A percentile compares a stretch with the other conserved stretches of the same genome.
Evolutionary conservation across 495 filamentous ascomycete species (phyloP).

Genomic region (Patellaria atrata): DNA sequence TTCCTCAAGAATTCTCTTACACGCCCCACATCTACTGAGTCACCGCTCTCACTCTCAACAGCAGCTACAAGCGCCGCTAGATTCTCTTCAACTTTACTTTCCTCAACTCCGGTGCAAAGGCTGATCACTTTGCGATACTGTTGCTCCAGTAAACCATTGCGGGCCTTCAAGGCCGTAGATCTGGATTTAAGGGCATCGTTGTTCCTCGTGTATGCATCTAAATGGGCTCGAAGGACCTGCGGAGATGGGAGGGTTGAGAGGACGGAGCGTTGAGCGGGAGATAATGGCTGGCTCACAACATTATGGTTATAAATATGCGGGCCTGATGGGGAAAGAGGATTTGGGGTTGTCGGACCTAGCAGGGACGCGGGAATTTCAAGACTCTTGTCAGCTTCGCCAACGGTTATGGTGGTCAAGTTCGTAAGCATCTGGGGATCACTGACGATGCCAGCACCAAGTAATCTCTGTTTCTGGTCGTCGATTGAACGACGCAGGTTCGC

Average conservation of each 20-base stretch:
- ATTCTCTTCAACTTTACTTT: constrained; percentile 48
- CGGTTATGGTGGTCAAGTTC: too few relatives aligned
- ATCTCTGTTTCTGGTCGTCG: constrained; percentile 29
- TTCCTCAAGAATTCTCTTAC: constrained; percentile 60
- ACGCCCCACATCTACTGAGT: constrained; percentile 48
- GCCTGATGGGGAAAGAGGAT: neutral
- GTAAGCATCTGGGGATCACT: constrained; percentile 12
- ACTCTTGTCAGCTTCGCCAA: neutral
- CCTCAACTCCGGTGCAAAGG: constrained; percentile 51
- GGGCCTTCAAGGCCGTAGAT: constrained; percentile 39
- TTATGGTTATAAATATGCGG: neutral
- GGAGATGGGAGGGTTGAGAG: constrained; percentile 22
- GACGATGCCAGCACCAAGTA: constrained; percentile 23
- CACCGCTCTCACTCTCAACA: constrained; percentile 58
- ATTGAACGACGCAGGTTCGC: constrained; percentile 44
- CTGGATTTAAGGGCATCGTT: constrained; percentile 30
- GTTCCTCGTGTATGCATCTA: constrained; percentile 35
- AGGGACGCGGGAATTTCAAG: neutral
- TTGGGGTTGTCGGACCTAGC: neutral
- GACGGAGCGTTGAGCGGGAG: constrained; percentile 7
- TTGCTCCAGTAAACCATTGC: constrained; percentile 50
- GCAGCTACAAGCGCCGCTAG: constrained; percentile 48
- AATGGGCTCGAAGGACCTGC: constrained; percentile 23
- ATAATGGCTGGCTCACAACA: too few relatives aligned
- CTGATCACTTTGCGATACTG: constrained; percentile 57